These are phyloP conservation scores for Cryphonectria naterciae DNA, from an alignment of 2,329 filamentous ascomycete genomes.

Conservation along the genomic window DNA sequence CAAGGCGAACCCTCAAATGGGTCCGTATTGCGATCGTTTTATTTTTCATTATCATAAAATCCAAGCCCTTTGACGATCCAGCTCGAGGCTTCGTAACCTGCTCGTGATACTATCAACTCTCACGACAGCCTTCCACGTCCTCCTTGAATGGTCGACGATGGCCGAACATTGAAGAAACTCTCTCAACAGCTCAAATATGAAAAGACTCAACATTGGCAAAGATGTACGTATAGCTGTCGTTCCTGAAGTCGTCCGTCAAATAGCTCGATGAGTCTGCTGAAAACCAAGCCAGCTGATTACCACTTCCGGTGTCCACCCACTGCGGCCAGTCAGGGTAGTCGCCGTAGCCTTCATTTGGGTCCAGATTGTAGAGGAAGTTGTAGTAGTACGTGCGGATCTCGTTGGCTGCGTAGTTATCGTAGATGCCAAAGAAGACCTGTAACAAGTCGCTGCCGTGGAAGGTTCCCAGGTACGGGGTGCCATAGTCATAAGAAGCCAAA, in stretches of 20 bases:
- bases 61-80: background rate
- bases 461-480: constrained; percentile 73
- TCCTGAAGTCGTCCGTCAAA: constrained; percentile 45
- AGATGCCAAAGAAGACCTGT: constrained; percentile 68
- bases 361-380: constrained; percentile 70
- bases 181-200: constrained; percentile 4
- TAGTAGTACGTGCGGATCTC: constrained; percentile 72
- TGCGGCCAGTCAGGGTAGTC: constrained; percentile 46
- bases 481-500: constrained; percentile 72
- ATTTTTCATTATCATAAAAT: background rate
- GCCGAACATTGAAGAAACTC: no score
- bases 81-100: background rate
- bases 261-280: constrained; percentile 31
- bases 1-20: background rate
- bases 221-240: constrained; percentile 34
- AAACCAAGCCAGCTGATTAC: constrained; percentile 56
- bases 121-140: background rate
- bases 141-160: no score
- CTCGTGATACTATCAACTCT: background rate
- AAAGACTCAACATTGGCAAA: constrained; percentile 30
- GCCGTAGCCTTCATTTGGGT: constrained; percentile 65
- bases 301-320: constrained; percentile 40
- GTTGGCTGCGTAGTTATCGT: constrained; percentile 63
- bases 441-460: constrained; percentile 74
- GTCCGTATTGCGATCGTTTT: background rate